phyloP scores from a whole-genome alignment of 768 basidiomycete species.

The Psilocybe cyanescens region DNA sequence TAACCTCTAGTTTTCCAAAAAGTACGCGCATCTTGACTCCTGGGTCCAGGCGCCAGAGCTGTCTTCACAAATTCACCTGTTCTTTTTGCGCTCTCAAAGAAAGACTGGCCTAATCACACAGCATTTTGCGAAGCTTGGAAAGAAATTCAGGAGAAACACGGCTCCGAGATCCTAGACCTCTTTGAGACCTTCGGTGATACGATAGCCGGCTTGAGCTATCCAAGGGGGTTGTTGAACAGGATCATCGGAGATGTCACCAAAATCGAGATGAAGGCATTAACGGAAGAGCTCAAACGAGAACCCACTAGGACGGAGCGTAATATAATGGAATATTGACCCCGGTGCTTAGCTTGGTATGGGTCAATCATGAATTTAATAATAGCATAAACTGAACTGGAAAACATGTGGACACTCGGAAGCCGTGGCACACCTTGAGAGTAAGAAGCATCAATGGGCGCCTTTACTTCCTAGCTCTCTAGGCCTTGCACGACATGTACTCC shows the following conservation, averaged over 20 bases:
- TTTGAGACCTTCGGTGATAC: background rate
- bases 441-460: no score
- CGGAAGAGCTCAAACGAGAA: background rate
- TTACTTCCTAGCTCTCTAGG: background rate
- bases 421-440: background rate
- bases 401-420: background rate
- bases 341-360: background rate
- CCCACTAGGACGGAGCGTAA: background rate
- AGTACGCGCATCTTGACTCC: background rate
- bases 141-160: background rate
- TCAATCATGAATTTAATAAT: background rate
- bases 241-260: background rate
- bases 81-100: background rate
- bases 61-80: background rate
- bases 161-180: background rate
- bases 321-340: background rate
- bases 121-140: background rate
- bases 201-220: background rate
- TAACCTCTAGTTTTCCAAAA: background rate
- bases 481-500: conserved; percentile 27
- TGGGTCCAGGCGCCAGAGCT: background rate
- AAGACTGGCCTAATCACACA: background rate
- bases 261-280: background rate
- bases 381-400: background rate
- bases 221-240: background rate